Evolutionary conservation across 495 filamentous ascomycete species (phyloP), one percentile per base, ranked within the genome.

Genomic region (Parachaetomium inaequale): DNA sequence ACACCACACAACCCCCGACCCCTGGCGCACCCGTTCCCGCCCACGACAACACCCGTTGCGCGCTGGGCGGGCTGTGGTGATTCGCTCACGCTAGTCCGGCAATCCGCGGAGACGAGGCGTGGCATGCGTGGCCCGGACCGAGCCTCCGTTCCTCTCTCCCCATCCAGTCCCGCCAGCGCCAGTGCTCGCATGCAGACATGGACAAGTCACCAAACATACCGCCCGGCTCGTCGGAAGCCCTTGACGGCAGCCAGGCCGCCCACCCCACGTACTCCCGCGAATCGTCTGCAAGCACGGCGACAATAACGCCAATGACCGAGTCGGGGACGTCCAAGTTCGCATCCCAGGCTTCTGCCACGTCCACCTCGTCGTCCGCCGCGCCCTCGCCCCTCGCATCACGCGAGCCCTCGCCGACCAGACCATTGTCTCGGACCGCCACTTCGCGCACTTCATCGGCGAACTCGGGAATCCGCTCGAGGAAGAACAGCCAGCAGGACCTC

Each of bases 401-500:
- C 67, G 81, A 84, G 55, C 72, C 78, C 0, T 84, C 81, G n/a
- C 81, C 81, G 17, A 74, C 71, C 25, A 66, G 79, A 49, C 66
- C 76, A 62, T 43, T 62, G 64, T 54, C 66, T 58, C 31, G 75
- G 71, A 63, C 67, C 7, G 63, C 49, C 51, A 64, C 38, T 12
- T 70, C 72, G 14, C 67, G 70, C 58, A 58, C 72, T n/a, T 64
- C 73, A 19, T 74, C 71, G 11, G 55, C 66, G 21, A 69, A 55
- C 19, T 56, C 72, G 17, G 69, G 76, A 14, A 77, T 81, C 52
- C 78, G 83, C 63, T 87, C 89, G 54, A 84, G 88, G 66, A 91
- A 90, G 75, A 87, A 85, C 71, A 82, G 77, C 60, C 79, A 81
- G 59, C 82, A 87, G 61, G 90, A 93, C 57, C 75, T 80, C 40